Evolutionary conservation across 345 rosid species (phyloP).

Genomic region (Bruguiera gymnorhiza): DNA sequence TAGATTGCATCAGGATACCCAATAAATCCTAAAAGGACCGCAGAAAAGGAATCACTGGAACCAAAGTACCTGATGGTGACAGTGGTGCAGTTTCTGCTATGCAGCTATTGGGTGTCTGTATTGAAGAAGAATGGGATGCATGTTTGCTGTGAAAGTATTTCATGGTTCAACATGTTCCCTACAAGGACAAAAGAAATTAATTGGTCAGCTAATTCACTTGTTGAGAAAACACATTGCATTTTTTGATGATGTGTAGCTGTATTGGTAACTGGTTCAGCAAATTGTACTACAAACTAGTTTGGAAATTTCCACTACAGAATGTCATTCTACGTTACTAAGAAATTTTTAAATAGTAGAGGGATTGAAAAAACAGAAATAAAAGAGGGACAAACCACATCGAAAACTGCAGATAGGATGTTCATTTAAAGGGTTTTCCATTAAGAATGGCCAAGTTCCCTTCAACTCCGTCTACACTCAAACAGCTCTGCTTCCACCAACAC

Average conservation of each 20-base stretch:
- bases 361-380: not conserved
- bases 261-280: no score
- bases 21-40: not conserved
- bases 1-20: slow-evolving; percentile 1
- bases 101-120: slow-evolving; percentile 29
- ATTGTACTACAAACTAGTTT: no score
- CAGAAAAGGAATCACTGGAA: slow-evolving; percentile 3
- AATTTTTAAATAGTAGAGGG: not conserved
- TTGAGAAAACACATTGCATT: no score
- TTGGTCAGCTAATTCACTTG: no score
- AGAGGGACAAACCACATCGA: not conserved
- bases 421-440: slow-evolving; percentile 2
- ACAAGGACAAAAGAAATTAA: slow-evolving; percentile 8
- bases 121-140: slow-evolving; percentile 33
- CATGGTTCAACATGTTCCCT: slow-evolving; percentile 79
- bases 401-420: not conserved
- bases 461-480: not conserved
- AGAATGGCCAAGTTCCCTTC: not conserved
- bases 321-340: not conserved
- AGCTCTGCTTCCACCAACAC: not conserved
- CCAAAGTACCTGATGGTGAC: slow-evolving; percentile 44
- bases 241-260: no score
- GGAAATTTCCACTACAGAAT: no score
- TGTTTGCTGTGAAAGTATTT: slow-evolving; percentile 62
- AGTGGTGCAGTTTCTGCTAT: slow-evolving; percentile 27